Base-by-base conservation (phyloP, 2,329 filamentous ascomycete species). In the Chaetothyriales sp. region DNA sequence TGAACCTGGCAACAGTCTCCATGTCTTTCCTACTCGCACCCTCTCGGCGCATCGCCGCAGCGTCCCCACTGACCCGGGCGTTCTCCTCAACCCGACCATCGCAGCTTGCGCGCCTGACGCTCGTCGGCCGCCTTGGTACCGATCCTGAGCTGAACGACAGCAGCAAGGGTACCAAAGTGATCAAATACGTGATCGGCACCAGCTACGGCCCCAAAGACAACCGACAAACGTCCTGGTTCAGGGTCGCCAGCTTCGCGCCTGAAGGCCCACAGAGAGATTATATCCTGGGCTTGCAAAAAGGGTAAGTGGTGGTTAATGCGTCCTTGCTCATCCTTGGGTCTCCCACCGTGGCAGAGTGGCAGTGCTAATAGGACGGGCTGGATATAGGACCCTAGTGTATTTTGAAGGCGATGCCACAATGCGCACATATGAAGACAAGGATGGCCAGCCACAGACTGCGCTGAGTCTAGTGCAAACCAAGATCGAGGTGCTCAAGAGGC, bases 211-310 rank as follows among this genome's bases (percentile, higher is more conserved):
- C 73, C 54, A 72, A 70, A 57, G 83, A 90, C 15, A 84, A 86
- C 68, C 75, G 79, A 63, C 76, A 80, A 64, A 86, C 84, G 26
- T 92, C 83, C 73, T 96, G 85, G 84, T 96, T 93, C 76, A 76
- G 75, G 52, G 74, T 96, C 50, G 74, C 80, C 32, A 80, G 75
- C 70, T 96, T 96, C 49, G 70, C 72, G 12, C 80, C 86, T 57
- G 85, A 83, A 10, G 55, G 51, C 0, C 49, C 66, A n/a, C 73
- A 77, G 65, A 81, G 82, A 63, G 85, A 95, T 56, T 83, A 78
- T 63, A 65, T 95, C 60, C 70, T 85, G 63, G 73, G 69, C 62
- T 68, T 95, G 67, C 79, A 80, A 50, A 96, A 95, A 74, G 90
- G 90, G 86, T 95, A 70, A 66, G 85, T 77, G 6, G 18, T 49